A percentile compares a stretch with the other conserved stretches of the same genome.
Evolutionary conservation across 495 filamentous ascomycete genomes (phyloP).

Genomic region (Penicillium desertorum): DNA sequence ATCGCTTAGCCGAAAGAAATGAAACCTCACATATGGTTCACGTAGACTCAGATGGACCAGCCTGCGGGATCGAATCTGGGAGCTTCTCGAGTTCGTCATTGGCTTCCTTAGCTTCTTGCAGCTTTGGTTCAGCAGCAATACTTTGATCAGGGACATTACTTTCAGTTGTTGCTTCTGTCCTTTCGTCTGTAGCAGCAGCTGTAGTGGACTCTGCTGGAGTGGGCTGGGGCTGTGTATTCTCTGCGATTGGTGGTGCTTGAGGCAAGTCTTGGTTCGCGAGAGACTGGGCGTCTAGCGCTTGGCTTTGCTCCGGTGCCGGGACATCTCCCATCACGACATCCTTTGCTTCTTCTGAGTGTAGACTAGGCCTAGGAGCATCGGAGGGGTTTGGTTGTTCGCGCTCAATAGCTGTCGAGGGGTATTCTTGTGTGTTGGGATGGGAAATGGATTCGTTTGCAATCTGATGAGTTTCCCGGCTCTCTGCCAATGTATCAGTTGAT

Average conservation of each 20-base stretch:
- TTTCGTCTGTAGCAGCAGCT: background rate
- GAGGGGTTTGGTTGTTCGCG: background rate
- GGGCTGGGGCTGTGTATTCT: background rate
- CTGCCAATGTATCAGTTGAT: background rate
- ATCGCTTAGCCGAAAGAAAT: background rate
- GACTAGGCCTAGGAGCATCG: background rate
- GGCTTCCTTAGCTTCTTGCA: background rate
- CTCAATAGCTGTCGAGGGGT: background rate
- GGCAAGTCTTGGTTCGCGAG: conserved; percentile 8
- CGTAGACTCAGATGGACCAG: background rate
- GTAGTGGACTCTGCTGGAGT: background rate
- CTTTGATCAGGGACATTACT: background rate
- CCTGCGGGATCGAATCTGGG: background rate
- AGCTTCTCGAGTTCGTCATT: background rate
- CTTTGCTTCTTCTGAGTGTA: conserved; percentile 6
- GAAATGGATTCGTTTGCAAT: background rate
- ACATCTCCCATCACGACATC: conserved; percentile 18
- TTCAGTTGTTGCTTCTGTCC: background rate
- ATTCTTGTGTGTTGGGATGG: background rate
- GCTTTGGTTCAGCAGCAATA: background rate
- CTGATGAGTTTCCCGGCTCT: background rate
- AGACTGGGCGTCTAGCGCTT: background rate
- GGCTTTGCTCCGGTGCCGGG: conserved; percentile 8
- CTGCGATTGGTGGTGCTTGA: background rate
- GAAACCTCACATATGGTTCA: background rate